Percentiles rank a stretch among this genome's conserved stretches.
Evolutionary conservation across 306 rosid genomes (phyloP).

Genomic region (cucumber (Cucumis sativus)): DNA sequence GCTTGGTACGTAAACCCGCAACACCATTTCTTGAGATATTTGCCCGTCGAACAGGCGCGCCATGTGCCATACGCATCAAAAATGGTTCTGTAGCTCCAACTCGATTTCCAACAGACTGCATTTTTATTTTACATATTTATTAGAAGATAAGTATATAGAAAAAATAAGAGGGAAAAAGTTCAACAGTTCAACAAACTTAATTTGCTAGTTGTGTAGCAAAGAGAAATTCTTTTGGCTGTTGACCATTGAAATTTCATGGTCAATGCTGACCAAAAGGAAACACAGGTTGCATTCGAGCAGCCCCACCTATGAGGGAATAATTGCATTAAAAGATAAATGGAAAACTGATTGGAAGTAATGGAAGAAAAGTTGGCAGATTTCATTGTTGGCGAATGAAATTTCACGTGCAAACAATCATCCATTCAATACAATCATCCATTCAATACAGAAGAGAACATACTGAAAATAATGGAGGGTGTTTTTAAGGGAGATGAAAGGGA

Average conservation of each 20-base stretch:
- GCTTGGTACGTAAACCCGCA: conserved; percentile 26
- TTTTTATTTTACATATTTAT: neutral
- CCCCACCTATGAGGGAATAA: neutral
- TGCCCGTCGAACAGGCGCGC: conserved; percentile 56
- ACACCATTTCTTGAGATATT: conserved; percentile 37
- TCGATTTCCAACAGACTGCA: conserved; percentile 88
- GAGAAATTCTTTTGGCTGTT: neutral
- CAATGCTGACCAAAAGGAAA: neutral
- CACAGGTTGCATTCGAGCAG: neutral
- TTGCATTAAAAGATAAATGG: neutral
- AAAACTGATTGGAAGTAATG: neutral
- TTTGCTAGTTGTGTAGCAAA: neutral
- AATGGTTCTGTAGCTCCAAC: conserved; percentile 90
- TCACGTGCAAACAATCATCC: neutral
- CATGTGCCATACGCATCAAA: conserved; percentile 95
- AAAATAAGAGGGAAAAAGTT: neutral
- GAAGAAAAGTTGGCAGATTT: neutral
- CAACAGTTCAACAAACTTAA: neutral
- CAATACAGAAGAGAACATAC: neutral
- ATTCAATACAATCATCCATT: neutral
- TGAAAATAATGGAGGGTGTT: neutral
- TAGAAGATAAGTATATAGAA: neutral
- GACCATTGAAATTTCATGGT: neutral
- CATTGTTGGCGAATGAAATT: neutral
- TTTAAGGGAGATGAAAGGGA: neutral